Evolutionary conservation across 2,329 filamentous ascomycete species (phyloP), one percentile per base, ranked within the genome.

Genomic region (Aspergillus awamori): DNA sequence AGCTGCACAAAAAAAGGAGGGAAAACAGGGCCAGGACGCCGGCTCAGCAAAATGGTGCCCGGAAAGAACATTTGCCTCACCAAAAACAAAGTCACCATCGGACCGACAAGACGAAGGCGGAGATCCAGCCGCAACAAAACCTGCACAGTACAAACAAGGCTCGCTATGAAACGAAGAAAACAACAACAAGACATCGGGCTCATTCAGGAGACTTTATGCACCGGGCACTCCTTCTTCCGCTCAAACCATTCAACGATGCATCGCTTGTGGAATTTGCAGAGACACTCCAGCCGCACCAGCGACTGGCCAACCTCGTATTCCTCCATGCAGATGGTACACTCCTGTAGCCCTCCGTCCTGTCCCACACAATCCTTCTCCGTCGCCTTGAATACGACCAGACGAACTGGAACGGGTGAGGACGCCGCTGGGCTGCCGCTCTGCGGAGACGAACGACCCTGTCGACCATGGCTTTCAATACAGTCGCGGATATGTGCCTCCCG

Each of bases 261-360:
- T 52, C 74, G 73, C 72, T 83, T 81, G 70, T 88, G 86, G 64
- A 88, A 89, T 66, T 87, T 87, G 76, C 86, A 89, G 64, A 86
- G 76, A 69, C 86, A 89, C 67, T 87, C 85, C 69, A 89, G 74
- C 62, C 86, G 77, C 8, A 83, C 85, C 77, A 89, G 78, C 66
- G 82, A 78, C 67, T 86, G 83, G 0, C 86, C 86, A 10, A 82
- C 80, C 66, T 85, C 81, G 69, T 88, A 88, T 58, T 89, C 86
- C 64, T 87, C 86, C 69, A 88, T 84, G 70, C 86, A 89, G 55
- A 89, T 88, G 8, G 85, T 82, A 64, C 86, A 89, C 68, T 89
- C 86, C 45, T 83, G 82, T 55, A 76, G 66, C 47, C 79, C 79
- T 17, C 84, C 81, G 57, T 86, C 83, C 22, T 79, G 75, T 5